Conservation (phyloP, 129 eudicot species). For the Artemisia annua region DNA sequence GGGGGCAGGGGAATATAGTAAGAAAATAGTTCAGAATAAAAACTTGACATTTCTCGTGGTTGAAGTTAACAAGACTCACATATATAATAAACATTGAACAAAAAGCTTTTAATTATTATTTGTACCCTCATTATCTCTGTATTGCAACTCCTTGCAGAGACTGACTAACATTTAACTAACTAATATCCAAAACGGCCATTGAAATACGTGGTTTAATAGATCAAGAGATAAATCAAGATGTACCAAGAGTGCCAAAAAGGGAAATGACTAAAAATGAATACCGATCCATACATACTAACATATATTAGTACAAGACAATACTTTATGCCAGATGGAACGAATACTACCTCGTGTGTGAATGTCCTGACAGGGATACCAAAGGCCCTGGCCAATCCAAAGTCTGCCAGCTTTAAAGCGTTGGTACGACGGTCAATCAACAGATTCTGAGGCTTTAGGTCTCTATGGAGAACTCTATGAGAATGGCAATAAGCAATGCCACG, state of each 20-base stretch:
- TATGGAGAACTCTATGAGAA: constrained; percentile 93
- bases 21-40: too few species aligned
- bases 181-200: too few species aligned
- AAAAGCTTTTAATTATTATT: not conserved
- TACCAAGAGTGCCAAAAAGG: too few species aligned
- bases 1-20: too few species aligned
- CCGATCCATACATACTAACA: not conserved
- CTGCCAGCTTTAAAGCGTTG: constrained; percentile 91
- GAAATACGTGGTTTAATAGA: too few species aligned
- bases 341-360: constrained; percentile 80
- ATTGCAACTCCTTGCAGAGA: too few species aligned
- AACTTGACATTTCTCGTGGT: too few species aligned
- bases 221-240: too few species aligned
- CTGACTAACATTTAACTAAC: too few species aligned
- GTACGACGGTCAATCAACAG: constrained; percentile 91
- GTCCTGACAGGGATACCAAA: constrained; percentile 96
- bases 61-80: too few species aligned
- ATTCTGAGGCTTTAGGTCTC: constrained; percentile 96
- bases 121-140: not conserved
- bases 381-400: constrained; percentile 97
- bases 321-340: not conserved
- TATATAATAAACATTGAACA: not conserved
- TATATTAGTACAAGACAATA: not conserved
- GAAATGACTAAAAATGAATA: too few species aligned
- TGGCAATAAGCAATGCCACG: constrained; percentile 97